Base-by-base conservation (phyloP, 768 basidiomycete species). In the Suillus sp. region DNA sequence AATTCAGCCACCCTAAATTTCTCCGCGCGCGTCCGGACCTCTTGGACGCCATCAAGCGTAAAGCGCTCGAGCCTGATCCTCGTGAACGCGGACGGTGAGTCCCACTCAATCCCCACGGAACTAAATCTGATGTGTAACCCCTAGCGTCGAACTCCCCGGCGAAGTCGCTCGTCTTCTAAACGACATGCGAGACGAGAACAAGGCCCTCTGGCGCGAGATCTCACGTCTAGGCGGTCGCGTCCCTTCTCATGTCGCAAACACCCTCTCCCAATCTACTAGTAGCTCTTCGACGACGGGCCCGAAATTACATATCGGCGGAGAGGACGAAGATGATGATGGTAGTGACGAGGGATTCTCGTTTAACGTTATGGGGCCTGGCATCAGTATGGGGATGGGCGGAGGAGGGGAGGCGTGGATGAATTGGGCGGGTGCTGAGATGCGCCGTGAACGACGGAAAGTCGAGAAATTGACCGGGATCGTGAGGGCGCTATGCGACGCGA, bases 1-100 rank as follows among this genome's bases (percentile, higher is more conserved):
- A 94, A 72, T 94, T 95, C 74, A 91, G 89, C 4, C 93, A 95
- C 73, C 87, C 87, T 75, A 92, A 93, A 70, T 94, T 95, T 75
- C 79, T 92, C 25, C 89, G 91, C 48, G 92, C 86, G 0, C 85
- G 91, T 11, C 87, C 89, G 30, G 92, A 94, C 72, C 79, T 94
- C 48, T 80, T 94, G 13, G 91, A 93, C 69, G 90, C 90, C 69
- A 95, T 95, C 71, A 93, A 91, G 75, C 86, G 93, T 63, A 94
- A 93, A 77, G 90, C 91, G 0, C 77, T 93, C 18, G 91, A 93
- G 68, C 90, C 90, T 0, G 91, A 92, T 76, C 89, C 89, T 4
- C 84, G 82, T 13, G 74, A 75, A 57, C 69, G 66, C 50, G 70
- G 65, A 10, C 74, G 74, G 74, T 74, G 50, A 64, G 70, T 18